Evolutionary conservation across 1,284 basidiomycete species (phyloP).

Genomic region (Coriolopsis trogii): DNA sequence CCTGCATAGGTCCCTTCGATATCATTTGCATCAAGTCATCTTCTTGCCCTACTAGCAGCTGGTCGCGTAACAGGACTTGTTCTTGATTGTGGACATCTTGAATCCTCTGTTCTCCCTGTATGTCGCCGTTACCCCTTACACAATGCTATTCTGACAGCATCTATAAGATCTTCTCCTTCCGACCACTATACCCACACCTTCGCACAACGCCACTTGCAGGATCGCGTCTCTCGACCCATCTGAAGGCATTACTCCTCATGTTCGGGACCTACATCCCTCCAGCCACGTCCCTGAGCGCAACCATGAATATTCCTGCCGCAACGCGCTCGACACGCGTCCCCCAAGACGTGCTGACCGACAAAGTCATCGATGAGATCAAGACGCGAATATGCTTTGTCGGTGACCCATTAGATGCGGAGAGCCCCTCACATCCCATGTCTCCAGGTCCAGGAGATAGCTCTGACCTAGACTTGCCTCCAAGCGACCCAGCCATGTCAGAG

Average conservation of each 20-base stretch:
- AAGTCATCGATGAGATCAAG: constrained; percentile 83
- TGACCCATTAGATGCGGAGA: constrained; percentile 48
- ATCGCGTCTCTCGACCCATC: constrained; percentile 69
- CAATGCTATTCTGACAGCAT: not conserved
- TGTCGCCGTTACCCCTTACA: no score
- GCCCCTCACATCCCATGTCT: constrained; percentile 42
- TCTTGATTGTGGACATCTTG: constrained; percentile 89
- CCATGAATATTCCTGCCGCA: constrained; percentile 62
- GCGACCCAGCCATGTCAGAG: constrained; percentile 61
- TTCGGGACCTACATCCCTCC: constrained; percentile 84
- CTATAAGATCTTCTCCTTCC: constrained; percentile 82
- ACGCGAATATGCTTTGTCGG: constrained; percentile 82
- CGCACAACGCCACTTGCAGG: constrained; percentile 86
- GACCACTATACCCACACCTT: constrained; percentile 83
- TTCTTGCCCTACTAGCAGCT: constrained; percentile 82
- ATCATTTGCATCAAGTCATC: constrained; percentile 87
- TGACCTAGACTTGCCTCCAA: constrained; percentile 60
- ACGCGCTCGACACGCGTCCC: constrained; percentile 70
- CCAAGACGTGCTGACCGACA: constrained; percentile 71
- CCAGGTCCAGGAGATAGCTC: constrained; percentile 35
- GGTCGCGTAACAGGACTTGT: constrained; percentile 93
- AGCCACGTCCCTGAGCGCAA: constrained; percentile 65
- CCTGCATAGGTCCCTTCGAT: constrained; percentile 80
- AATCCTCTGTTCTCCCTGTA: constrained; percentile 88
- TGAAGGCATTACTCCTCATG: constrained; percentile 77